phyloP scores from a whole-genome alignment of 768 basidiomycete species.

The Rhodotorula paludigena region DNA sequence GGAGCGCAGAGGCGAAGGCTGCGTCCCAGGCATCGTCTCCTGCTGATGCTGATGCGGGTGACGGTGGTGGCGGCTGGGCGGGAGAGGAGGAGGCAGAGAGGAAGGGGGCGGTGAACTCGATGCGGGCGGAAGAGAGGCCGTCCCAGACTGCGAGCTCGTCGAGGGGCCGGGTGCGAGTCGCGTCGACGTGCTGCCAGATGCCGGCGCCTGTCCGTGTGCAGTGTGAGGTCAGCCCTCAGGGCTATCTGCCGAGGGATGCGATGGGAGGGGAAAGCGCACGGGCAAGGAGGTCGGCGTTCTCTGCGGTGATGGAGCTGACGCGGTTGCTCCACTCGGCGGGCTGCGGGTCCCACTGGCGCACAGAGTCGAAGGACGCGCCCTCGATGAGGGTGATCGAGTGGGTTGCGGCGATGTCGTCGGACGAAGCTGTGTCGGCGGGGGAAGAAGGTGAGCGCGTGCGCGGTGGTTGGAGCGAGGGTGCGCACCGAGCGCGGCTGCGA shows the following conservation, averaged over 20 bases:
- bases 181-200: slow-evolving; percentile 74
- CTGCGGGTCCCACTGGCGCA: slow-evolving; percentile 61
- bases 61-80: slow-evolving; percentile 32
- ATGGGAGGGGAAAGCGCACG: slow-evolving; percentile 54
- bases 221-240: neutral
- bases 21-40: slow-evolving; percentile 29
- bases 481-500: slow-evolving; percentile 78
- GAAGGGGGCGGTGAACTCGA: slow-evolving; percentile 60
- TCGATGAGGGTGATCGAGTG: slow-evolving; percentile 71
- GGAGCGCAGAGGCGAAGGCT: neutral
- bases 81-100: slow-evolving; percentile 6
- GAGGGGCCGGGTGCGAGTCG: slow-evolving; percentile 62
- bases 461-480: neutral
- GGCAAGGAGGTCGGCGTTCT: slow-evolving; percentile 63
- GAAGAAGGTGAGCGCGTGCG: neutral
- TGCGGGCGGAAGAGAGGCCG: slow-evolving; percentile 72
- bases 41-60: slow-evolving; percentile 26
- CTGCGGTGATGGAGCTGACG: slow-evolving; percentile 77
- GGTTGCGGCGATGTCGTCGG: slow-evolving; percentile 56
- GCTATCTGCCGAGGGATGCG: neutral
- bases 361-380: slow-evolving; percentile 66
- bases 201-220: slow-evolving; percentile 52
- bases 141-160: slow-evolving; percentile 86
- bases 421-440: slow-evolving; percentile 50
- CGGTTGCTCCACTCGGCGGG: slow-evolving; percentile 67